Evolutionary conservation across 2,329 filamentous ascomycete genomes (phyloP), one percentile per base, ranked within the genome.

Genomic region (Penicillium sp.): DNA sequence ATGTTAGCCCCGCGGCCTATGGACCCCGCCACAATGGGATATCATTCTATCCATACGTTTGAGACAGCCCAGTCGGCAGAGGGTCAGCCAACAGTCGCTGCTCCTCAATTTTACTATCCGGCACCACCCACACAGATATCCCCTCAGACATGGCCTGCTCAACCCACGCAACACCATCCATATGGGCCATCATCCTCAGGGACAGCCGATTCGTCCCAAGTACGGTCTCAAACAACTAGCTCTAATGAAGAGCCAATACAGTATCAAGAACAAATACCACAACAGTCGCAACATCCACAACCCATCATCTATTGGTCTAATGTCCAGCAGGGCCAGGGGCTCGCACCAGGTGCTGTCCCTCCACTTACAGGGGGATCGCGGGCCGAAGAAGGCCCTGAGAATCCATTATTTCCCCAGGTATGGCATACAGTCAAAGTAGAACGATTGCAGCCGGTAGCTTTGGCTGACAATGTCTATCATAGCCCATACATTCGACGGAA

Each of bases 1-100:
- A 65, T 75, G 56, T 59, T 78, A n/a, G 76, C 76, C 10, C 76
- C 76, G 12, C 70, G 69, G n/a, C 69, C 74, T 17, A 56, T 69
- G 35, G 56, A 67, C 55, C 56, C 65, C n/a, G 42, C 53, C 26
- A 50, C 58, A 19, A 49, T 61, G 37, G 67, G 58, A 15, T 65
- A 72, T 55, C 49, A 44, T 17, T 42, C 56, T 19, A 49, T 60
- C 13, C 44, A 65, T 4, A 47, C 65, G 40, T 55, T 56, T 37
- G 50, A 59, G 37, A 33, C 35, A 12, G 30, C 45, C 35, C 50
- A 53, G 13, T 28, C 58, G 19, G 24, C 26, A 15, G 45, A 35
- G 15, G 58, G 44, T 4, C 17, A 22, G 6, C 61, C 67, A 17
- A 45, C 37, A n/a, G 35, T 53, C 5, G 58, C 63, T 53, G 24